phyloP scores from a whole-genome alignment of 2,329 filamentous ascomycete species.

The Botrytis byssoidea region DNA sequence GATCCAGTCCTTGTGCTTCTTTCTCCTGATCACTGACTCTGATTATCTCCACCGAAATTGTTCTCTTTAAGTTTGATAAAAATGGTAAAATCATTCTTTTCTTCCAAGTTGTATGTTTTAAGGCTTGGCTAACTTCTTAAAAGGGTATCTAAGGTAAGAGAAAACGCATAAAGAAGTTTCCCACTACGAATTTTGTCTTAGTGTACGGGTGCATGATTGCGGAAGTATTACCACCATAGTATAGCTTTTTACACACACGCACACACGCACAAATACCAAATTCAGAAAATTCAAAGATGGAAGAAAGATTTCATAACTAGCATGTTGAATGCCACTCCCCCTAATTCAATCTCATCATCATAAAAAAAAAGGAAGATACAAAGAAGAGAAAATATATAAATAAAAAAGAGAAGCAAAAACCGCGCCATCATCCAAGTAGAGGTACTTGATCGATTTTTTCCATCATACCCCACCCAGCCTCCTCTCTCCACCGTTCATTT shows the following conservation, averaged over 20 bases:
- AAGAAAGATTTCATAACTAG: not conserved
- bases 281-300: not conserved
- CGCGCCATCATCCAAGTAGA: not conserved
- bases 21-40: not conserved
- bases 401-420: not conserved
- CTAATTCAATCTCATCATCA: too few relatives aligned
- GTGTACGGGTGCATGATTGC: not conserved
- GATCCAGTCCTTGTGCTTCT: not conserved
- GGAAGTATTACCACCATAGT: accelerated
- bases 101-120: not conserved
- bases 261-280: not conserved
- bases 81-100: not conserved
- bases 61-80: not conserved
- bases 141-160: not conserved
- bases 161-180: not conserved
- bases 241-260: not conserved
- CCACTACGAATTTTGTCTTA: not conserved
- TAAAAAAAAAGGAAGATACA: not conserved
- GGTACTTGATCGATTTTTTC: not conserved
- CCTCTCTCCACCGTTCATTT: too few relatives aligned
- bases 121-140: not conserved
- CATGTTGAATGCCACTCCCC: not conserved
- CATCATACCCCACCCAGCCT: too few relatives aligned
- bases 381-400: not conserved
- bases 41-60: not conserved